These are phyloP conservation scores for Clarkia xantiana DNA, from an alignment of 345 rosid species.

Conservation along the genomic window DNA sequence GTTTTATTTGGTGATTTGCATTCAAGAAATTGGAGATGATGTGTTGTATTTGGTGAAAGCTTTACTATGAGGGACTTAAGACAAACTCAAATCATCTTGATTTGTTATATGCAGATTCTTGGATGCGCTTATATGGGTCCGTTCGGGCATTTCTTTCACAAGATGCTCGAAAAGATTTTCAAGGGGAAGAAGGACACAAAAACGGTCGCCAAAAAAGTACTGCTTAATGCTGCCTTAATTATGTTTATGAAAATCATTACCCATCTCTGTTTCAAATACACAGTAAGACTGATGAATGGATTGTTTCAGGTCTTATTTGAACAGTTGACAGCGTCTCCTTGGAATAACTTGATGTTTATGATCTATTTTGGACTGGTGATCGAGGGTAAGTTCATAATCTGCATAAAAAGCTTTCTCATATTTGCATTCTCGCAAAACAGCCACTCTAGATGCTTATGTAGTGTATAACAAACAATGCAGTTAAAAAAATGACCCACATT, in stretches of 20 bases:
- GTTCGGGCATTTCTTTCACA: conserved; percentile 61
- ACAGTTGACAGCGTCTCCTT: conserved; percentile 76
- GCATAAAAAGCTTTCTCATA: no score
- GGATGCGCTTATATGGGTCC: conserved; percentile 84
- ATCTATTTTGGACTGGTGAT: conserved; percentile 57
- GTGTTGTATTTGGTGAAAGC: no score
- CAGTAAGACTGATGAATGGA: background rate
- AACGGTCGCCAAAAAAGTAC: conserved; percentile 91
- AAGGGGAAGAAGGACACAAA: conserved; percentile 74
- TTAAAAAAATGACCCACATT: no score
- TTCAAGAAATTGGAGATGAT: no score
- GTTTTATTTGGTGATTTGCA: no score
- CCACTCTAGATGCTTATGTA: no score
- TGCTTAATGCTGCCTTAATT: conserved; percentile 8
- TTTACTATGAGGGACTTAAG: no score
- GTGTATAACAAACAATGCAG: no score
- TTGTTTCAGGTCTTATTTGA: conserved; percentile 50
- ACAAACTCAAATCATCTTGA: no score
- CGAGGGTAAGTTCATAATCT: conserved; percentile 34
- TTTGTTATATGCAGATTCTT: conserved; percentile 39
- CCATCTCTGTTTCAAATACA: background rate
- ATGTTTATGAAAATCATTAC: background rate
- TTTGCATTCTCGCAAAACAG: no score
- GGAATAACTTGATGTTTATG: conserved; percentile 82
- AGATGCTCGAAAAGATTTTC: conserved; percentile 61